Base-by-base conservation (phyloP, 1,284 basidiomycete genomes). In the Ganoderma boninense region DNA sequence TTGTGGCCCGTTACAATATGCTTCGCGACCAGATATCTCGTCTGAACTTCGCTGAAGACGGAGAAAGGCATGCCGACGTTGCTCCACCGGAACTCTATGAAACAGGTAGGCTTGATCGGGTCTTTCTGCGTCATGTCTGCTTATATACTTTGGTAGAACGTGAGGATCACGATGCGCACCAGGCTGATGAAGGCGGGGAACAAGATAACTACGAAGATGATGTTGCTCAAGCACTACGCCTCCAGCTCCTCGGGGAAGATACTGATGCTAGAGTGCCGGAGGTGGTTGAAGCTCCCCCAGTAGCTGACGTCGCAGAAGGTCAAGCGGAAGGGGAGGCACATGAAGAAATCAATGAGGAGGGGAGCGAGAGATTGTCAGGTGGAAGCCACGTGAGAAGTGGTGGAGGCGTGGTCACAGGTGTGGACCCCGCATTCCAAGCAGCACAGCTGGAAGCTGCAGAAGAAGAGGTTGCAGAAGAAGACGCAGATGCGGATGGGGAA, bases 1-100 rank as follows among this genome's bases (percentile, higher is more conserved):
- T 94, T 73, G 90, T 92, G 62, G 80, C 84, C 42, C 89, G 90
- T 49, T 94, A 91, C 78, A 89, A 89, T 69, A 77, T 83, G 61
- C 83, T 94, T 54, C 89, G 90, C 76, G 87, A 89, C 49, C 86
- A 90, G 75, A 82, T 91, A 59, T 79, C 83, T 26, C 84, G 86
- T 44, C 77, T 87, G 8, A 81, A 84, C 57, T 60, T 86, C 7
- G 77, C 78, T 40, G 77, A 69, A 2, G 79, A 78, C 23, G 74
- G 71, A 14, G 75, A 70, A 8, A 74, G 68, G 0, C 75, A 72
- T 54, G 64, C 73, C 42, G 69, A 60, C 18, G 70, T 54, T 18
- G 46, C 38, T 8, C 44, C n/a, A 5, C 46, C 65, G 3, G 44
- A 65, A n/a, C 23, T 42, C 1, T n/a, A 63, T 32, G 65, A 68